phyloP scores from a whole-genome alignment of 768 basidiomycete species.

The Leccinum pellstonianum region DNA sequence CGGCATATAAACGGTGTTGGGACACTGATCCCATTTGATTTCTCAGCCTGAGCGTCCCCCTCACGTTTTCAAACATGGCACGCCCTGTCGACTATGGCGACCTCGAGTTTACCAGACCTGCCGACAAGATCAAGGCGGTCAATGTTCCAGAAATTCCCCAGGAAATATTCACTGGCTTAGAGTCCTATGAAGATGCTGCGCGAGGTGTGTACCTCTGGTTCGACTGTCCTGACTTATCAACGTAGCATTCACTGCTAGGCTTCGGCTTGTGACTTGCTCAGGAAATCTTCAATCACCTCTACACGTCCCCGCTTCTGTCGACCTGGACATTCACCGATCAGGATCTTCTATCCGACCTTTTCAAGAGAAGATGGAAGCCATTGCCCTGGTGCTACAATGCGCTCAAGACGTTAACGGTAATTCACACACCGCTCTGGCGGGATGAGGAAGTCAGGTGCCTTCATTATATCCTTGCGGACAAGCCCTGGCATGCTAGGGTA shows the following conservation, averaged over 20 bases:
- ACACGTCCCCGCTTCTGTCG: slow-evolving; percentile 49
- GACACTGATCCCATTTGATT: neutral
- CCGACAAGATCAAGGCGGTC: slow-evolving; percentile 39
- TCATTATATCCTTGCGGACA: slow-evolving; percentile 84
- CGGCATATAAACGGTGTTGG: slow-evolving; percentile 4
- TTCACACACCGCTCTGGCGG: slow-evolving; percentile 77
- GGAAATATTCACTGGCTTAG: slow-evolving; percentile 37
- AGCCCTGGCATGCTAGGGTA: slow-evolving; percentile 73
- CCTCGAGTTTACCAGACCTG: slow-evolving; percentile 37
- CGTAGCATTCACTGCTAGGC: slow-evolving; percentile 16
- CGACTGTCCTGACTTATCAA: neutral
- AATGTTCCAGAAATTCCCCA: slow-evolving; percentile 34
- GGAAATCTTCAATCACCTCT: slow-evolving; percentile 45
- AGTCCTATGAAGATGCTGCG: slow-evolving; percentile 39
- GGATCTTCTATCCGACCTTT: slow-evolving; percentile 81
- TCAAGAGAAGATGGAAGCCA: slow-evolving; percentile 74
- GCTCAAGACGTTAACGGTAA: slow-evolving; percentile 75
- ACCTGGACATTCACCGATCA: slow-evolving; percentile 86
- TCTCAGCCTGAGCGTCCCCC: neutral
- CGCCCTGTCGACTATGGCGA: slow-evolving; percentile 29
- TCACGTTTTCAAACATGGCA: slow-evolving; percentile 16
- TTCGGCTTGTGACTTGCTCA: slow-evolving; percentile 41
- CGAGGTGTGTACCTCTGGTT: slow-evolving; percentile 24
- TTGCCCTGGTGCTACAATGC: slow-evolving; percentile 91
- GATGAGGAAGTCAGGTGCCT: slow-evolving; percentile 84